Evolutionary conservation across 2,329 filamentous ascomycete genomes (phyloP).

Genomic region (Microsporum canis): DNA sequence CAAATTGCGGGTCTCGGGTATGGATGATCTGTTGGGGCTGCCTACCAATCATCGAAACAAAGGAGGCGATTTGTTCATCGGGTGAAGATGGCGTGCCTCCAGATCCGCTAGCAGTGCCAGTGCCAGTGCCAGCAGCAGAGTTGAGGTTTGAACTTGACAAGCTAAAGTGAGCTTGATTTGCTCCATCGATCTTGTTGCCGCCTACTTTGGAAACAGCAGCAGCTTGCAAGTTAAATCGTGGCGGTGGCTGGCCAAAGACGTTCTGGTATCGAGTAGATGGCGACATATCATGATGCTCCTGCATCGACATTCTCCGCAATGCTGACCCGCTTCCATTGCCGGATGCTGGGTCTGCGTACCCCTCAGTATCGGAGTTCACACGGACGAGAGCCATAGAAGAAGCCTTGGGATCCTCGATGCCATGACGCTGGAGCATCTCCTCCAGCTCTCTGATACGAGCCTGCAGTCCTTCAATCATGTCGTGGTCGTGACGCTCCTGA

Average conservation of each 20-base stretch:
- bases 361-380: background rate
- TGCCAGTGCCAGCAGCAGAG: background rate
- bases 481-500: slow-evolving; percentile 3
- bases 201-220: background rate
- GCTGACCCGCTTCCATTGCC: background rate
- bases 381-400: background rate
- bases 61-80: background rate
- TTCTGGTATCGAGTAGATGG: slow-evolving; percentile 2
- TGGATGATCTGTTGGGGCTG: background rate
- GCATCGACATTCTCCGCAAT: background rate
- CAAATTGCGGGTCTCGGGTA: background rate
- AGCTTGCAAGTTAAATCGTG: slow-evolving; percentile 6
- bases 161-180: background rate
- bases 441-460: slow-evolving; percentile 4
- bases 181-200: background rate
- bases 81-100: background rate
- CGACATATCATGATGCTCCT: background rate
- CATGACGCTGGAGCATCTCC: background rate
- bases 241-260: slow-evolving; percentile 14
- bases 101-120: background rate
- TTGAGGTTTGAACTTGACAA: background rate
- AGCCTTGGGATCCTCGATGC: background rate
- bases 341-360: background rate
- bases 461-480: slow-evolving; percentile 6
- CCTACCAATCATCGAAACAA: background rate